Percentiles rank a stretch among this genome's conserved stretches.
Evolutionary conservation across 179 eudicot species (phyloP).

Genomic region (Sideroxylon spinosum): DNA sequence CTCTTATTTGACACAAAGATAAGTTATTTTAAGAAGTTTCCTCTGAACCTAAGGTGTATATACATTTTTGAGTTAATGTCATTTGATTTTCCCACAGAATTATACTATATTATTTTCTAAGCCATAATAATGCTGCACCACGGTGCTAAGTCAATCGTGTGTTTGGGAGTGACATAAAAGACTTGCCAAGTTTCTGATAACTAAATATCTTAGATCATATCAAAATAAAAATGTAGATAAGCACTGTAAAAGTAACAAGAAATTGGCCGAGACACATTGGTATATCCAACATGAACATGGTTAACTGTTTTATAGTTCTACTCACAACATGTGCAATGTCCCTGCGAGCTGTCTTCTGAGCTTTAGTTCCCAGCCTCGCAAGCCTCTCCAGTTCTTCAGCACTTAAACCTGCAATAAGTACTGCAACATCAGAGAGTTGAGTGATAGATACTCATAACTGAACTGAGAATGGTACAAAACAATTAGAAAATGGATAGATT

Average conservation of each 20-base stretch:
- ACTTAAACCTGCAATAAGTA: conserved; percentile 48
- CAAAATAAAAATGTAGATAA: too few species aligned
- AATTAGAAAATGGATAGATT: not conserved
- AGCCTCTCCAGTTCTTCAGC: conserved; percentile 69
- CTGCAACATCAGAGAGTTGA: conserved; percentile 1
- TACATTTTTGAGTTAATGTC: not conserved
- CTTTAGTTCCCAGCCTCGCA: conserved; percentile 67
- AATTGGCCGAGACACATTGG: too few species aligned
- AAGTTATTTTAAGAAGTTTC: not conserved
- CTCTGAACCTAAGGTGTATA: not conserved
- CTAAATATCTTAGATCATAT: too few species aligned
- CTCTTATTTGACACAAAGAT: not conserved
- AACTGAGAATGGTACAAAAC: conserved; percentile 3
- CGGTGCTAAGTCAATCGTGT: not conserved
- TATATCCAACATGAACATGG: not conserved
- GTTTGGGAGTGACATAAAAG: too few species aligned
- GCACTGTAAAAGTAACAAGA: not conserved
- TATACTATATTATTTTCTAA: not conserved
- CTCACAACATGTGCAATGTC: conserved; percentile 95
- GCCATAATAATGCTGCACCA: not conserved
- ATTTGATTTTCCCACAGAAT: not conserved
- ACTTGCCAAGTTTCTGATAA: too few species aligned
- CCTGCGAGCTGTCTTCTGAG: conserved; percentile 87
- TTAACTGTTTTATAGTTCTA: conserved; percentile 13
- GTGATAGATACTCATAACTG: not conserved